Base-by-base conservation (phyloP, 2,329 filamentous ascomycete genomes). In the Penicillium decumbens region DNA sequence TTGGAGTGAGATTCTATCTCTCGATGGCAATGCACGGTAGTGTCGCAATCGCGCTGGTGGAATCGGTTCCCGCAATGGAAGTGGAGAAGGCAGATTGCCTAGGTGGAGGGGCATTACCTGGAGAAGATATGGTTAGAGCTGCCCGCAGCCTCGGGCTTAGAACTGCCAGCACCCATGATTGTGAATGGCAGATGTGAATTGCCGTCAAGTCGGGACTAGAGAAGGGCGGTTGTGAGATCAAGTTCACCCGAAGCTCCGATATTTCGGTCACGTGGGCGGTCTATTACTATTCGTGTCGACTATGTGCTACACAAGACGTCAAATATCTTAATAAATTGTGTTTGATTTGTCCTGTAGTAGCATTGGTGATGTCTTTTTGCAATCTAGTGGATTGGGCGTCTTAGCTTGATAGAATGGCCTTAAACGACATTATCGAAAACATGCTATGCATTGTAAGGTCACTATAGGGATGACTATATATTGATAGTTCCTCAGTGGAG, bases 81-180 rank as follows among this genome's bases (percentile, higher is more conserved):
- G 27, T 29, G n/a, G 38, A n/a, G 28, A 20, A 18, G 40, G 30
- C 30, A 44, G 15, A 40, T 35, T 39, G 20, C 4, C 20, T 18
- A 23, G 20, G 20, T 23, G 23, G 46, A 35, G 47, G 46, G 46
- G 43, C 32, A 44, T 51, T 66, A 84, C 81, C 81, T 75, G 44
- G 78, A 75, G 70, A 85, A 85, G 65, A 83, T 73, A 72, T 84
- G 81, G 71, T 81, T 80, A 60, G 76, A 66, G 57, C 61, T 63
- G 53, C 65, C 72, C 62, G 75, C 70, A 56, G 71, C 72, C 55
- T 78, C 75, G 60, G 78, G 78, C 72, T 83, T 84, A 45, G 82
- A 85, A 71, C 77, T 76, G 60, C 80, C 80, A 65, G 78, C 77
- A 67, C 82, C 82, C 82, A 85, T 85, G 67, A 59, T 66, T 49